Conservation (phyloP, 2,329 filamentous ascomycete species). For the Furcasterigmium furcatum region DNA sequence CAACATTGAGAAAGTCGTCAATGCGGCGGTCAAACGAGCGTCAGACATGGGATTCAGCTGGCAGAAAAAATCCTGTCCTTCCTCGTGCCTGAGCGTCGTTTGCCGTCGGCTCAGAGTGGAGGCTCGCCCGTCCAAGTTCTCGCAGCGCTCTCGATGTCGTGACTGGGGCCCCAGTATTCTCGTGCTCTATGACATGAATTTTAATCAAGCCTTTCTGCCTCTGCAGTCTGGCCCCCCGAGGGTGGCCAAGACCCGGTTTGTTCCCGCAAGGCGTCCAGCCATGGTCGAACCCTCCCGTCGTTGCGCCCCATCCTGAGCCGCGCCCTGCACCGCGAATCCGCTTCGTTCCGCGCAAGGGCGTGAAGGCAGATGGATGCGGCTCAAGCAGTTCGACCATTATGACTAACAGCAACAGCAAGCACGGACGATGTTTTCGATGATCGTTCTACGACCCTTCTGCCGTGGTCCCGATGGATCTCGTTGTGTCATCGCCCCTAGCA, state of each 20-base stretch:
- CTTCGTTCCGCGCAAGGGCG: constrained; percentile 10
- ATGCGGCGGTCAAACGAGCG: no score
- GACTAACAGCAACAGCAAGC: not conserved
- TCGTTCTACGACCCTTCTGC: constrained; percentile 2
- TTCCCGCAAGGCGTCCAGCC: not conserved
- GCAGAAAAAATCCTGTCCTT: no score
- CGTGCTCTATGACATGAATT: no score
- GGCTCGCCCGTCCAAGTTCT: not conserved
- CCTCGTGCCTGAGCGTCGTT: constrained; percentile 3
- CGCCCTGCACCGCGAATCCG: constrained; percentile 7
- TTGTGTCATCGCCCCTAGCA: not conserved
- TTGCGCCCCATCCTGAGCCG: not conserved
- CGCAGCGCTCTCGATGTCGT: no score
- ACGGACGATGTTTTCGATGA: not conserved
- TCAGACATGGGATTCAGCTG: no score
- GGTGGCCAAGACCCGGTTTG: not conserved
- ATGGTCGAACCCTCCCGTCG: no score
- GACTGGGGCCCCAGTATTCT: no score
- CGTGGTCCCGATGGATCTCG: not conserved
- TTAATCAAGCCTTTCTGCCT: no score
- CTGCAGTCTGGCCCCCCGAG: no score
- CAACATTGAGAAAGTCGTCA: no score
- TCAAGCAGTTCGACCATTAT: not conserved
- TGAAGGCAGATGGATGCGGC: not conserved
- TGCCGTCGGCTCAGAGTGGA: constrained; percentile 13